Evolutionary conservation across 345 rosid genomes (phyloP).

Genomic region (Euphorbia lathyris): DNA sequence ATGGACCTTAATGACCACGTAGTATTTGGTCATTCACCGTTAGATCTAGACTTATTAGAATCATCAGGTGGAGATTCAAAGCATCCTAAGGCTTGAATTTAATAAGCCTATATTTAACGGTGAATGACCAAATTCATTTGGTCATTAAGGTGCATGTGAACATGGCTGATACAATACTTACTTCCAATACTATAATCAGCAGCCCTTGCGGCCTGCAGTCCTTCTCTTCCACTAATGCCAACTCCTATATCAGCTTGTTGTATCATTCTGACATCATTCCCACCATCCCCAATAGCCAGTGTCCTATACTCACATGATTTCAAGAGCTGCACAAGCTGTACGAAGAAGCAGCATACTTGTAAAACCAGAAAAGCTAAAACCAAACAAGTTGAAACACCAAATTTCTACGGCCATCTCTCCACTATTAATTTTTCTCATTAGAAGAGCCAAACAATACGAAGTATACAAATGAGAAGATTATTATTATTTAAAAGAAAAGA

Average conservation of each 20-base stretch:
- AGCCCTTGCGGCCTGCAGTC: conserved; percentile 98
- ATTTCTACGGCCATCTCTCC: not conserved
- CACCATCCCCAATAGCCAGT: conserved; percentile 97
- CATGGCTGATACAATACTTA: conserved; percentile 35
- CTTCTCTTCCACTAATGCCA: conserved; percentile 99
- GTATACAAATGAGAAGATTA: not conserved
- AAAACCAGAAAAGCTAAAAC: not conserved
- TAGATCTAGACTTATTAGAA: too few species aligned
- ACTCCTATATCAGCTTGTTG: conserved; percentile 98
- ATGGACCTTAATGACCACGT: too few species aligned
- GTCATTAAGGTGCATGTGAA: too few species aligned
- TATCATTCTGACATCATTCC: conserved; percentile 99
- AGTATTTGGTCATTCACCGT: too few species aligned
- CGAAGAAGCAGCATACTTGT: conserved; percentile 7
- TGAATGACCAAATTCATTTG: too few species aligned
- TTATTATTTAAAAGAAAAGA: too few species aligned
- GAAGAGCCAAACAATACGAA: not conserved
- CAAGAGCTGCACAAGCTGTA: conserved; percentile 86
- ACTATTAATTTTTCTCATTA: not conserved
- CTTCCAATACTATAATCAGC: conserved; percentile 99
- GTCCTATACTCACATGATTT: conserved; percentile 96
- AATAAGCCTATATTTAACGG: too few species aligned
- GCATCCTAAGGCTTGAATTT: too few species aligned
- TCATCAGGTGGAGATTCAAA: too few species aligned
- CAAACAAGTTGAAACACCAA: not conserved